phyloP scores from a whole-genome alignment of 495 filamentous ascomycete species.

The Xylaria grammica region DNA sequence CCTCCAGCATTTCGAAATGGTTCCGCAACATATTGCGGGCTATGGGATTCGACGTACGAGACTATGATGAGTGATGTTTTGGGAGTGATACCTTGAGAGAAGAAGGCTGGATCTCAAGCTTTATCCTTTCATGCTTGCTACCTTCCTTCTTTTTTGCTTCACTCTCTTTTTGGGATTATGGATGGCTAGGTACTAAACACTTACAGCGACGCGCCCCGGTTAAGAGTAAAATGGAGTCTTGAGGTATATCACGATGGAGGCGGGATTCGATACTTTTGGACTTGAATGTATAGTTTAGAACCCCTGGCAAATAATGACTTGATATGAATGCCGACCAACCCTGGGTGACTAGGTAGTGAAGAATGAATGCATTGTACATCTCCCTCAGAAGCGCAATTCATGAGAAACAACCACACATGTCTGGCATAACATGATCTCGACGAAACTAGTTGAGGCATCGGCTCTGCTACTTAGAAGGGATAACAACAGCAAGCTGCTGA shows the following conservation, averaged over 20 bases:
- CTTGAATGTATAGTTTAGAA: conserved; percentile 5
- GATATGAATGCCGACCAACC: too few species aligned
- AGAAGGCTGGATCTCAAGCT: too few species aligned
- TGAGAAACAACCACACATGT: too few species aligned
- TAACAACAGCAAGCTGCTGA: too few species aligned
- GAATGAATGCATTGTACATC: background rate
- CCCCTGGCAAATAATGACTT: too few species aligned
- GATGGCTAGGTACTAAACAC: too few species aligned
- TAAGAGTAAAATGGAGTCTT: background rate
- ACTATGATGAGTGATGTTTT: conserved; percentile 24
- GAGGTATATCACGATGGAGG: background rate
- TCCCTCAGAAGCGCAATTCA: background rate
- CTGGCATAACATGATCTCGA: too few species aligned
- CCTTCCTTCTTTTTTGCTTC: background rate
- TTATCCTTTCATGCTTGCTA: too few species aligned
- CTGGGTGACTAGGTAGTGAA: background rate
- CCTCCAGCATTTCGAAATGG: conserved; percentile 27
- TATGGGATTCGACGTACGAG: conserved; percentile 22
- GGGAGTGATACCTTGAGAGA: too few species aligned
- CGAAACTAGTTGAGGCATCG: too few species aligned
- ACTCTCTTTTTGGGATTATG: background rate
- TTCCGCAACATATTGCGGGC: conserved; percentile 13
- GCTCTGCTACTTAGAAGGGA: too few species aligned
- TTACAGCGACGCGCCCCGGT: background rate
- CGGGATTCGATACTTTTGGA: background rate